Conservation (phyloP, 2,329 filamentous ascomycete genomes). For the Aspergillus hortae region DNA sequence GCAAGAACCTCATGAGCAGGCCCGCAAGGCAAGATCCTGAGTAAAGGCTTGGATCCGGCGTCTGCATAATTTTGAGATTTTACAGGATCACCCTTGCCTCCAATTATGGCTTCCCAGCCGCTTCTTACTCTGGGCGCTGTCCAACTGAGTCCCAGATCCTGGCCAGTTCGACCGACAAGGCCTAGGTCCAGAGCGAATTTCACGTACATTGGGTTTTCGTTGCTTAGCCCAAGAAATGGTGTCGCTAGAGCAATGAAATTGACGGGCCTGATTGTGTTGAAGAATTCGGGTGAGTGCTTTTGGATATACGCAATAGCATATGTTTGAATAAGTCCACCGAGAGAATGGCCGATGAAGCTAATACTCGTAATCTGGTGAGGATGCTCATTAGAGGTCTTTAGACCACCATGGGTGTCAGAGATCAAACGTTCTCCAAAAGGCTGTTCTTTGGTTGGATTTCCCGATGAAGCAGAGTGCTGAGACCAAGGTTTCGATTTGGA, state of each 20-base stretch:
- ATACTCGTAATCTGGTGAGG: constrained; percentile 88
- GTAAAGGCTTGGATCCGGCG: constrained; percentile 79
- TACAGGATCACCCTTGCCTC: constrained; percentile 63
- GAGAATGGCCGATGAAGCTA: constrained; percentile 88
- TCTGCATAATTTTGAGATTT: constrained; percentile 58
- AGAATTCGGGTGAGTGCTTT: constrained; percentile 90
- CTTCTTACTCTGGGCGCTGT: constrained; percentile 78
- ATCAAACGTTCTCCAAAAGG: constrained; percentile 33
- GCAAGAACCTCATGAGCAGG: constrained; percentile 83
- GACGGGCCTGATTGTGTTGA: constrained; percentile 76
- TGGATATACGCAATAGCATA: constrained; percentile 96
- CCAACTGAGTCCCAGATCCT: constrained; percentile 94
- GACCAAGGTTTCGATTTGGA: constrained; percentile 48
- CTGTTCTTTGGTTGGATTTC: constrained; percentile 20
- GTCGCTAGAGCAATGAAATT: constrained; percentile 89
- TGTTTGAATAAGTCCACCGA: constrained; percentile 85
- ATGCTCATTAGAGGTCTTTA: constrained; percentile 45
- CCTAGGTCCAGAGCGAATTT: constrained; percentile 97
- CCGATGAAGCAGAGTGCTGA: constrained; percentile 45
- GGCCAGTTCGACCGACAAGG: constrained; percentile 89
- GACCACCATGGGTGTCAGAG: constrained; percentile 35
- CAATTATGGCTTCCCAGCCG: constrained; percentile 84
- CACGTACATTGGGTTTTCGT: constrained; percentile 96
- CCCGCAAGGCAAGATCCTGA: constrained; percentile 85
- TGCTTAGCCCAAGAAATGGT: constrained; percentile 86